Evolutionary conservation across 208 protist species (phyloP).

Genomic region (Crithidia acanthocephali): DNA sequence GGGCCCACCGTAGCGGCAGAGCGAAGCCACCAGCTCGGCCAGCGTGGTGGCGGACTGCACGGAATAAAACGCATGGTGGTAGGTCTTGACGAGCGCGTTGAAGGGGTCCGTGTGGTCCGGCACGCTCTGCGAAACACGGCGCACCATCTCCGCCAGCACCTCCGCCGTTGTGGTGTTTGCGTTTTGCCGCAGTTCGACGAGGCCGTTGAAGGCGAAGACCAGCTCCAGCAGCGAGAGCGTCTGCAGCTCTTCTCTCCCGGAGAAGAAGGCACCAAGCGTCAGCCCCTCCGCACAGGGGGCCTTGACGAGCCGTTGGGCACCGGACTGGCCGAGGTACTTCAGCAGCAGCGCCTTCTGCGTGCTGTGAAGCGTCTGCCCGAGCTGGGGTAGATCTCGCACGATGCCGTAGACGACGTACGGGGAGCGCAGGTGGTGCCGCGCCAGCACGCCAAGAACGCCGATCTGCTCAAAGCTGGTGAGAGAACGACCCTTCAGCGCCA

Average conservation of each 20-base stretch:
- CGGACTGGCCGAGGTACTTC: conserved; percentile 56
- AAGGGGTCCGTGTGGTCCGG: neutral
- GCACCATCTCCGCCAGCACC: conserved; percentile 31
- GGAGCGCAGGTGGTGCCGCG: conserved; percentile 54
- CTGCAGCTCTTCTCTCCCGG: conserved; percentile 31
- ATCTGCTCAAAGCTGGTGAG: conserved; percentile 53
- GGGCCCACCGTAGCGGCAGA: conserved; percentile 37
- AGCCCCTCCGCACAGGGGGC: conserved; percentile 34
- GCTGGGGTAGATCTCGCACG: conserved; percentile 38
- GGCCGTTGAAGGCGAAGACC: conserved; percentile 54
- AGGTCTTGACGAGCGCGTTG: neutral
- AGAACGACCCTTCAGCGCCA: conserved; percentile 35
- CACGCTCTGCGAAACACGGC: neutral
- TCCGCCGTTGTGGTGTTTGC: conserved; percentile 34
- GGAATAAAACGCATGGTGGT: neutral
- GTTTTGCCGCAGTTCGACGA: conserved; percentile 67
- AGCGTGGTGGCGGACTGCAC: conserved; percentile 47
- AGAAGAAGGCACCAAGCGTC: conserved; percentile 37
- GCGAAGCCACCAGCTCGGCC: conserved; percentile 38
- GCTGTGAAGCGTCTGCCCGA: conserved; percentile 23
- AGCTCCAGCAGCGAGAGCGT: conserved; percentile 46
- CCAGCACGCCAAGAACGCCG: conserved; percentile 53
- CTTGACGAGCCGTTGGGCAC: conserved; percentile 50
- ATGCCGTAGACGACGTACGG: conserved; percentile 33
- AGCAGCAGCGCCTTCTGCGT: conserved; percentile 50